Percentiles rank a stretch among this genome's conserved stretches.
phyloP scores from a whole-genome alignment of 1,284 basidiomycete genomes.

The Cryptococcus sp. region DNA sequence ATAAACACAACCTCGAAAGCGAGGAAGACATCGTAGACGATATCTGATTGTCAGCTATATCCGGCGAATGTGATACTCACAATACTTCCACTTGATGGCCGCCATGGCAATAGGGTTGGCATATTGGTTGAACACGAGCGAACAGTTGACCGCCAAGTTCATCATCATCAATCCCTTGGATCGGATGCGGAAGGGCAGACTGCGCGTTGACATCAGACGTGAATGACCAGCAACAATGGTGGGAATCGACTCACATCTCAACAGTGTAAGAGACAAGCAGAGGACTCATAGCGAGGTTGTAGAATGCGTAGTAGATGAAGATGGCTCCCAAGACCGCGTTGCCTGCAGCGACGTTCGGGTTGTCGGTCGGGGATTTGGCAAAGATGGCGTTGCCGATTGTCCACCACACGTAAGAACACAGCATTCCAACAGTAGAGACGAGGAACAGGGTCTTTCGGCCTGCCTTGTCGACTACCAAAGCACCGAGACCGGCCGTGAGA shows the following conservation, averaged over 20 bases:
- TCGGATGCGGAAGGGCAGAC: slow-evolving; percentile 56
- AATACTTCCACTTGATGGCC: slow-evolving; percentile 66
- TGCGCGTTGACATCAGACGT: not conserved
- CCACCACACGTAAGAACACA: slow-evolving; percentile 64
- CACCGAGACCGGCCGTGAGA: slow-evolving; percentile 40
- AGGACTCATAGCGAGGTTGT: slow-evolving; percentile 53
- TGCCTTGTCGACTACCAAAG: slow-evolving; percentile 44
- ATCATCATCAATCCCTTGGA: slow-evolving; percentile 72
- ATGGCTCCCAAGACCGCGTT: slow-evolving; percentile 41
- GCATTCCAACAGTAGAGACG: slow-evolving; percentile 65
- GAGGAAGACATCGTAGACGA: slow-evolving; percentile 13
- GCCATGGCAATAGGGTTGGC: slow-evolving; percentile 72
- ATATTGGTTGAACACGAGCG: slow-evolving; percentile 72
- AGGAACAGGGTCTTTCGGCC: slow-evolving; percentile 54
- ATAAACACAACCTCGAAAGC: slow-evolving; percentile 45
- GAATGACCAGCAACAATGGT: not conserved
- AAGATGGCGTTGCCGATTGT: slow-evolving; percentile 69
- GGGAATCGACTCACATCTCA: slow-evolving; percentile 58
- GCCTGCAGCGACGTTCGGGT: slow-evolving; percentile 24
- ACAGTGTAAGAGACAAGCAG: slow-evolving; percentile 33
- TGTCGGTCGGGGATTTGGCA: slow-evolving; percentile 42
- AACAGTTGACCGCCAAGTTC: slow-evolving; percentile 43
- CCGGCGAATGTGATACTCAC: not conserved
- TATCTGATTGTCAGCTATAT: not conserved
- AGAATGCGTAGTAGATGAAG: slow-evolving; percentile 53